These are phyloP conservation scores for Metarhizium brunneum DNA, from an alignment of 2,329 filamentous ascomycete species.

Conservation along the genomic window DNA sequence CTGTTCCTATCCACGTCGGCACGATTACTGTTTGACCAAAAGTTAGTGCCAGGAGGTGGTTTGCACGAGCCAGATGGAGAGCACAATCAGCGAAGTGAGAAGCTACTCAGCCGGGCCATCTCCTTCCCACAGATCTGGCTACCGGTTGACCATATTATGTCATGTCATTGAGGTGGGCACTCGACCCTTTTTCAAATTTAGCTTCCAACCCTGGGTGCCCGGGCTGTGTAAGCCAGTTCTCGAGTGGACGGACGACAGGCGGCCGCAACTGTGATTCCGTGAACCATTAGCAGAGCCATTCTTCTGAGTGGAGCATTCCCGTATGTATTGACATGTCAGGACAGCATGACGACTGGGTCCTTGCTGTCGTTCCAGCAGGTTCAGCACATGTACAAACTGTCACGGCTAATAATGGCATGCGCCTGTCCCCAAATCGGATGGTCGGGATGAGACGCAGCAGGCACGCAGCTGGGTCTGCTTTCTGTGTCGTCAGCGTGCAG, in stretches of 20 bases:
- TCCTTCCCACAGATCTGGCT: background rate
- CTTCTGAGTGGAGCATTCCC: too few relatives aligned
- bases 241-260: background rate
- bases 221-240: background rate
- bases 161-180: background rate
- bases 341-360: too few relatives aligned
- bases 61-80: background rate
- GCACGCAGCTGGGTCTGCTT: conserved; percentile 1
- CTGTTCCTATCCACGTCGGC: too few relatives aligned
- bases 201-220: background rate
- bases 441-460: conserved; percentile 9
- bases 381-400: background rate
- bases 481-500: conserved; percentile 17
- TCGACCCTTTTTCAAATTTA: background rate
- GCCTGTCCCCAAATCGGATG: conserved; percentile 7
- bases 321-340: too few relatives aligned
- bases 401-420: background rate
- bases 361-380: background rate
- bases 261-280: too few relatives aligned
- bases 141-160: background rate
- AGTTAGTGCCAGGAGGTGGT: background rate
- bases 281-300: too few relatives aligned
- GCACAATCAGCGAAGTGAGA: background rate
- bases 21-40: too few relatives aligned
- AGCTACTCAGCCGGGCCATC: background rate